Base-by-base conservation (phyloP, 768 basidiomycete genomes). In the Leccinum fibrillosum region DNA sequence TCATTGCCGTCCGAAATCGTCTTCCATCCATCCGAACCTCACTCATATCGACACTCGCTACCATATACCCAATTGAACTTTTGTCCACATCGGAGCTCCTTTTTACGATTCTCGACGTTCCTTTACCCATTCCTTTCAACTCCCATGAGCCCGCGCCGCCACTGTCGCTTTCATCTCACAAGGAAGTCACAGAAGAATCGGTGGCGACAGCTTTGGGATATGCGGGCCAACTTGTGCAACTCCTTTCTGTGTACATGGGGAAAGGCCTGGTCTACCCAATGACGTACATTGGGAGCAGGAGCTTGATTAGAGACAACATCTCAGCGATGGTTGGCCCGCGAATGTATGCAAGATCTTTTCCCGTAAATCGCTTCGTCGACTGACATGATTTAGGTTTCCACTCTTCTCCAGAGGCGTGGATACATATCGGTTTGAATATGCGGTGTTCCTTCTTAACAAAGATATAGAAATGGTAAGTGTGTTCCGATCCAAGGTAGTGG, bases 371-470 rank as follows among this genome's bases (percentile, higher is more conserved):
- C 49, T 17, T 42, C 13, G 13, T 52, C 19, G 45, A 55, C 53
- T 67, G 56, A 73, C 49, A 17, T 23, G 32, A 39, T 57, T 49
- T 64, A 97, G 95, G 82, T 99, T 98, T 72, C 97, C 97, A 17
- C 76, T 99, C 30, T 99, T 93, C 72, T 88, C 92, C 1, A 91
- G 85, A 75, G 94, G 95, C 5, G 95, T 98, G 57, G 97, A 98
- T 70, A 90, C 89, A 45, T 98, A 98, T 74, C 82, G 97, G 25
- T 99, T 96, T 67, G 96, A 98, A 72, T 99, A 98, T 76, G 97
- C 88, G 4, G 96, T 98, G 4, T 98, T 94, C 72, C 75, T 99
- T 44, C 78, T 98, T 32, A 99, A 99, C 77, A 99, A 98, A 74
- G 82, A 99, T 73, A 94, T 99, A 63, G 96, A 99, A 76, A 80